A percentile compares a stretch with the other conserved stretches of the same genome.
These are phyloP conservation scores for Talaromyces islandicus DNA, from an alignment of 2,329 filamentous ascomycete species.

Conservation along the genomic window DNA sequence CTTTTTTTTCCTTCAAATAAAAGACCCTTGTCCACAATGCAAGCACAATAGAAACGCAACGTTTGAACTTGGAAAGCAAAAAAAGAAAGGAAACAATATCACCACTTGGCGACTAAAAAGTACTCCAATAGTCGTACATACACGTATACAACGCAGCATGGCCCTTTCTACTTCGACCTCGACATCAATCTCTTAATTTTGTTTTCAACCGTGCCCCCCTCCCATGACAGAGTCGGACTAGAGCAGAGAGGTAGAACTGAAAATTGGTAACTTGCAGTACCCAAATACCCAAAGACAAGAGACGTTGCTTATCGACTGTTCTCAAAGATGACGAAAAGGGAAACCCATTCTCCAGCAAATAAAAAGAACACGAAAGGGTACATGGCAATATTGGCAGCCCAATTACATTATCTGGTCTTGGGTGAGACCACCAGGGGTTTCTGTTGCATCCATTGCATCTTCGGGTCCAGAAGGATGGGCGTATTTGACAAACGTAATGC, in stretches of 20 bases:
- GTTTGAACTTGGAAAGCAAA: neutral
- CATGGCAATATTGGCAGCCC: constrained; percentile 2
- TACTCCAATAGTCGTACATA: neutral
- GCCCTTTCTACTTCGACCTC: neutral
- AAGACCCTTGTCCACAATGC: neutral
- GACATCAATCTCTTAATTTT: neutral
- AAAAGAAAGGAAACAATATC: neutral
- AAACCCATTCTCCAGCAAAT: neutral
- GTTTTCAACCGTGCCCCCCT: neutral
- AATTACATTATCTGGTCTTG: constrained; percentile 95
- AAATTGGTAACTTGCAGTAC: neutral
- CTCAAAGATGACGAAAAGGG: neutral
- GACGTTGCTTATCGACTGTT: neutral
- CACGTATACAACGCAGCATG: neutral
- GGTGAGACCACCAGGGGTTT: constrained; percentile 64
- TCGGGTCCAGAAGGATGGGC: constrained; percentile 58
- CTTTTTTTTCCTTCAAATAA: neutral
- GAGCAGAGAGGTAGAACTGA: neutral
- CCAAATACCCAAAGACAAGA: neutral
- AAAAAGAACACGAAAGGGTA: neutral
- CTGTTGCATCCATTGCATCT: constrained; percentile 78
- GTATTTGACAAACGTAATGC: constrained; percentile 91
- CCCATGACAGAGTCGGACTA: neutral
- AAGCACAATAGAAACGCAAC: neutral
- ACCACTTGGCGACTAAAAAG: neutral